Conservation (phyloP, 805 yeast genomes). For the Grigorovia humatica region DNA sequence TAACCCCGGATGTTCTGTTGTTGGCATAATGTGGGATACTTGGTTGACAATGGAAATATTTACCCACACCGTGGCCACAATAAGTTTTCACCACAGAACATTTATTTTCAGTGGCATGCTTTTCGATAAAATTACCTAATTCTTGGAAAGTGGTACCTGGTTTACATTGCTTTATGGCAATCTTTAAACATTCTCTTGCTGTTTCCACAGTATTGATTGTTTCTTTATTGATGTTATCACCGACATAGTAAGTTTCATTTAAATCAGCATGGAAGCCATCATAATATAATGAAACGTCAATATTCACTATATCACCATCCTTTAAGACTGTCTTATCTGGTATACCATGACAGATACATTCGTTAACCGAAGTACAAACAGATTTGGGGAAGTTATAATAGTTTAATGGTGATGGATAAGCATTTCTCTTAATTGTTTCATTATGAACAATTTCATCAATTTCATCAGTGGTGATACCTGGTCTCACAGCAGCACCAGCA, state of each 20-base stretch:
- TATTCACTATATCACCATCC: slow-evolving; percentile 90
- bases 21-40: slow-evolving; percentile 89
- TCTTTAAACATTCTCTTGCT: slow-evolving; percentile 75
- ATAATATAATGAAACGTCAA: slow-evolving; percentile 78
- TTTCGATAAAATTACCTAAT: slow-evolving; percentile 80
- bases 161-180: slow-evolving; percentile 75
- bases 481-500: slow-evolving; percentile 73
- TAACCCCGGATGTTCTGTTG: slow-evolving; percentile 86
- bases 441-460: slow-evolving; percentile 77
- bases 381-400: slow-evolving; percentile 90
- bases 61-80: slow-evolving; percentile 90
- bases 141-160: slow-evolving; percentile 87
- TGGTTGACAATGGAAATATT: slow-evolving; percentile 83
- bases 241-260: slow-evolving; percentile 95
- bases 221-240: slow-evolving; percentile 59
- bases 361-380: slow-evolving; percentile 88
- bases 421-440: slow-evolving; percentile 79
- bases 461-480: slow-evolving; percentile 91
- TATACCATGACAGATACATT: slow-evolving; percentile 93
- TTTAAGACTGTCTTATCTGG: slow-evolving; percentile 81
- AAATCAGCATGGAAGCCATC: slow-evolving; percentile 90
- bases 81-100: slow-evolving; percentile 84
- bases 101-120: slow-evolving; percentile 65
- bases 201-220: slow-evolving; percentile 86
- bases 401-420: slow-evolving; percentile 91